These are phyloP conservation scores for Trichoderma endophyticum DNA, from an alignment of 2,329 filamentous ascomycete species.

Conservation along the genomic window DNA sequence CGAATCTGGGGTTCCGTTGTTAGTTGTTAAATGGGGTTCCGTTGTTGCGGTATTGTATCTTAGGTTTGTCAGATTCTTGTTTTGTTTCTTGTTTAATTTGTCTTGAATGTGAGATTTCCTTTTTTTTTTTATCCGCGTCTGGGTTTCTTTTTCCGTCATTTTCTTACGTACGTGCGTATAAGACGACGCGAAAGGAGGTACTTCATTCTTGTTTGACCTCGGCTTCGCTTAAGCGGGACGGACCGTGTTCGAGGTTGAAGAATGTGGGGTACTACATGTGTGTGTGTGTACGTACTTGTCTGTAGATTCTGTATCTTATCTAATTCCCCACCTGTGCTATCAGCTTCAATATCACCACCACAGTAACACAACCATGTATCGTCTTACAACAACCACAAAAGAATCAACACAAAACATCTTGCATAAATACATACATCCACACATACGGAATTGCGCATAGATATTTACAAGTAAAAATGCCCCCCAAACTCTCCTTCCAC, in stretches of 20 bases:
- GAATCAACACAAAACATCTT: background rate
- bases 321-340: background rate
- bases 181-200: background rate
- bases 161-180: background rate
- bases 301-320: background rate
- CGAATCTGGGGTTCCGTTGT: background rate
- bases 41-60: background rate
- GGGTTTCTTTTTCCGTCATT: background rate
- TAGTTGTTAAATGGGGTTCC: too few relatives aligned
- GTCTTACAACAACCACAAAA: background rate
- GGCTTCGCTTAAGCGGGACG: background rate
- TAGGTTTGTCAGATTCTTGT: background rate
- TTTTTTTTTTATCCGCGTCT: background rate
- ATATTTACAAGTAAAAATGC: slow-evolving; percentile 1
- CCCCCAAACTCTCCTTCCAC: slow-evolving; percentile 44
- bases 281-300: background rate
- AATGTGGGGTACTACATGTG: background rate
- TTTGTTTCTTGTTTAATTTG: background rate
- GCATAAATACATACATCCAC: background rate
- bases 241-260: background rate
- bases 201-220: background rate
- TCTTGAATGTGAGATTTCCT: background rate
- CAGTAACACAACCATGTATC: background rate
- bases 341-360: background rate
- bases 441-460: background rate